Conservation (phyloP, 306 rosid species). For the Ceratonia siliqua region DNA sequence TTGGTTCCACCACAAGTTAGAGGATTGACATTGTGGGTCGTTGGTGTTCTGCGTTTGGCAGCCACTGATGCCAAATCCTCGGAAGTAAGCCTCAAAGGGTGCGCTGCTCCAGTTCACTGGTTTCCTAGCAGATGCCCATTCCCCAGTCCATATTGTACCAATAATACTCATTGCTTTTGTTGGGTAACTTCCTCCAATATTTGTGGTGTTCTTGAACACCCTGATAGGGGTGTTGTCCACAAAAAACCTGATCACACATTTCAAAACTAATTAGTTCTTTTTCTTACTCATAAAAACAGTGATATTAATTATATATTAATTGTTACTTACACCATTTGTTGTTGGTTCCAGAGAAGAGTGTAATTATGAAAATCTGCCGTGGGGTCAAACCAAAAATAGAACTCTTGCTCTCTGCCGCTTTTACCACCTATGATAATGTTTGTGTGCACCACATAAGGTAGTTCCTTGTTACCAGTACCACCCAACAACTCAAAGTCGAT, state of each 20-base stretch:
- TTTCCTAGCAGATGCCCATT: constrained; percentile 26
- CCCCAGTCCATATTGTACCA: constrained; percentile 32
- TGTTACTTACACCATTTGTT: constrained; percentile 28
- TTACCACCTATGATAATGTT: not conserved
- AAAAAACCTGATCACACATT: constrained; percentile 28
- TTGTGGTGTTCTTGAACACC: constrained; percentile 29
- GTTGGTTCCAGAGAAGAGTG: constrained; percentile 31
- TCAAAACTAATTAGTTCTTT: not conserved
- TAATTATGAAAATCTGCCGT: constrained; percentile 17
- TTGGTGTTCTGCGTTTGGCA: not conserved
- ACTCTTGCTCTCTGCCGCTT: constrained; percentile 17
- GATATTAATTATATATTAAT: too few relatives aligned
- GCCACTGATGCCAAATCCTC: constrained; percentile 25
- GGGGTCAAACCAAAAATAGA: constrained; percentile 28
- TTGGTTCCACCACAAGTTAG: constrained; percentile 30
- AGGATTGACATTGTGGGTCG: not conserved
- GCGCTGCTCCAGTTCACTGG: constrained; percentile 30
- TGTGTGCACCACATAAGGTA: constrained; percentile 8
- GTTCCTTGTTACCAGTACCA: not conserved
- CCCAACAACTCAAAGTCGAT: constrained; percentile 18
- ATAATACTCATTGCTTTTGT: constrained; percentile 19
- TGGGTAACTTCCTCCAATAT: constrained; percentile 25
- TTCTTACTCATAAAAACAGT: too few relatives aligned
- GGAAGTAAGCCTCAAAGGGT: constrained; percentile 31
- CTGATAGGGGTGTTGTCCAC: constrained; percentile 32